Percentiles rank a stretch among this genome's conserved stretches.
phyloP scores from a whole-genome alignment of 139 green algal genomes.

The Desmodesmus armatus region DNA sequence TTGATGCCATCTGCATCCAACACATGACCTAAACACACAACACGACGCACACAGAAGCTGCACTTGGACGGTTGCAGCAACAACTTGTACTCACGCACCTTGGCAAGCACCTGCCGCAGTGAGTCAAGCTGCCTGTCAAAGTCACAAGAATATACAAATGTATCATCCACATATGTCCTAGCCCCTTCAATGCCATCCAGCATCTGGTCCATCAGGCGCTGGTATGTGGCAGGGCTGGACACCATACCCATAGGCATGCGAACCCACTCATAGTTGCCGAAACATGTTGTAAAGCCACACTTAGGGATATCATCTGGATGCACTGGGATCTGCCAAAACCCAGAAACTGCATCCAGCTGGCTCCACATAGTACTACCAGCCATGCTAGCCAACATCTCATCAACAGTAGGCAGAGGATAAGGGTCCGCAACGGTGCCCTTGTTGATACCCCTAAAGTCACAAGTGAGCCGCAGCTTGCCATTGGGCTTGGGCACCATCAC shows the following conservation, averaged over 20 bases:
- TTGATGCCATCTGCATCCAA: slow-evolving; percentile 35
- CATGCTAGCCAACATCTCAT: slow-evolving; percentile 13
- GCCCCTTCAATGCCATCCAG: slow-evolving; percentile 3
- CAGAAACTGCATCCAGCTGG: slow-evolving; percentile 25
- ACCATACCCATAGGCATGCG: slow-evolving; percentile 38
- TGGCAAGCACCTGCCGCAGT: slow-evolving; percentile 1
- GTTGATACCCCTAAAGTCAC: neutral
- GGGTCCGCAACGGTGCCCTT: neutral
- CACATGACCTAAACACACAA: slow-evolving; percentile 38
- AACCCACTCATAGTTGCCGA: slow-evolving; percentile 22
- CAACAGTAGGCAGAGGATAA: slow-evolving; percentile 26
- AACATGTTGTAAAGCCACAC: slow-evolving; percentile 17
- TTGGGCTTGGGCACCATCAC: slow-evolving; percentile 27
- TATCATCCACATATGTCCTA: slow-evolving; percentile 43
- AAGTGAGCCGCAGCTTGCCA: neutral
- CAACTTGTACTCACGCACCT: neutral
- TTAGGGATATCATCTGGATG: neutral
- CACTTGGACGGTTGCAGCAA: slow-evolving; percentile 44
- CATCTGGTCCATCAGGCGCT: slow-evolving; percentile 46
- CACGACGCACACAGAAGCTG: slow-evolving; percentile 1
- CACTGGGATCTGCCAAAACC: slow-evolving; percentile 29
- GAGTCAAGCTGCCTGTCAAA: slow-evolving; percentile 24
- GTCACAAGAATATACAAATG: slow-evolving; percentile 6
- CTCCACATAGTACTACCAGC: slow-evolving; percentile 4
- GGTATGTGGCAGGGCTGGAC: slow-evolving; percentile 26